Conservation (phyloP, 169 alveolate genomes). For the Plasmodium coatneyi region DNA sequence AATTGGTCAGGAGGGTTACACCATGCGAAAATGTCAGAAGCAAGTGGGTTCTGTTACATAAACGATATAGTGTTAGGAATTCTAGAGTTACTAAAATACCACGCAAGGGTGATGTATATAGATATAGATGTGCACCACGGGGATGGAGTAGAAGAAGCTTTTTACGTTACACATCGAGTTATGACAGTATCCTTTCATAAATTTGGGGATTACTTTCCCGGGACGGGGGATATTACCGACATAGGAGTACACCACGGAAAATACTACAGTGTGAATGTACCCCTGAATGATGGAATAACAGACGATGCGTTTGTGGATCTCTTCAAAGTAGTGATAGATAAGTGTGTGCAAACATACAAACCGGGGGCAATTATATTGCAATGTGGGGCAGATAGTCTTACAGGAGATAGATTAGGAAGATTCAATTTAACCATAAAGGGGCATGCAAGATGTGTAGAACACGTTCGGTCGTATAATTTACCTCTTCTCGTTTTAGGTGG, state of each 20-base stretch:
- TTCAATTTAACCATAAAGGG: conserved; percentile 97
- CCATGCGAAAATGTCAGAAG: conserved; percentile 97
- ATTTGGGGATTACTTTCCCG: conserved; percentile 99
- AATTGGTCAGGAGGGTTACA: conserved; percentile 99
- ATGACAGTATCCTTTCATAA: conserved; percentile 99
- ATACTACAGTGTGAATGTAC: conserved; percentile 98
- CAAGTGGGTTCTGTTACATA: conserved; percentile 99
- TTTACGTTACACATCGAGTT: conserved; percentile 97
- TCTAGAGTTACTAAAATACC: conserved; percentile 96
- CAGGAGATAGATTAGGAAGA: conserved; percentile 97
- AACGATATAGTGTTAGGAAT: conserved; percentile 98
- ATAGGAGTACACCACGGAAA: conserved; percentile 96
- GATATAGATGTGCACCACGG: conserved; percentile 99
- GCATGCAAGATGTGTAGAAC: conserved; percentile 98
- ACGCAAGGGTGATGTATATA: conserved; percentile 98
- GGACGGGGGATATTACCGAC: conserved; percentile 97
- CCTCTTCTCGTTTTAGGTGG: conserved; percentile 97
- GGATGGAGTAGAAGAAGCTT: conserved; percentile 99
- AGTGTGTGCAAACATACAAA: conserved; percentile 95
- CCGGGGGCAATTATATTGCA: conserved; percentile 99
- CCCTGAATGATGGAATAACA: conserved; percentile 97
- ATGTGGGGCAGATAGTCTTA: conserved; percentile 99
- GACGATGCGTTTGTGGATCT: conserved; percentile 94
- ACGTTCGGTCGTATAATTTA: conserved; percentile 91
- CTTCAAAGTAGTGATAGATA: conserved; percentile 94